Evolutionary conservation across 2,329 filamentous ascomycete genomes (phyloP).

Genomic region (Madurella fahalii): DNA sequence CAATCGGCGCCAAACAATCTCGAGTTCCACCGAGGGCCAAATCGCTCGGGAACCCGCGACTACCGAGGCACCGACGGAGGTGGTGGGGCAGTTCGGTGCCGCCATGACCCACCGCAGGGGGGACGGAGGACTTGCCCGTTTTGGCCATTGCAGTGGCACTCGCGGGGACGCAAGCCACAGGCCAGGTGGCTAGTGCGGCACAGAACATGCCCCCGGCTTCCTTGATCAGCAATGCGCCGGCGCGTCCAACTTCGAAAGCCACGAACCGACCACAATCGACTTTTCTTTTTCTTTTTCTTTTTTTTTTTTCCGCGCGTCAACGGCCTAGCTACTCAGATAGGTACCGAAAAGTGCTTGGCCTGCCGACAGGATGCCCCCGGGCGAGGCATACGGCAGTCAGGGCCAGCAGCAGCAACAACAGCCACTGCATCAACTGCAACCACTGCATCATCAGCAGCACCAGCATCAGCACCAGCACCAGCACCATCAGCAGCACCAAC

Average conservation of each 20-base stretch:
- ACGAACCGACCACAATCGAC: slow-evolving; percentile 14
- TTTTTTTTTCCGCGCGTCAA: not conserved
- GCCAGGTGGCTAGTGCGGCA: not conserved
- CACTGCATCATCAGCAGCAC: slow-evolving; percentile 22
- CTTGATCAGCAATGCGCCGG: slow-evolving; percentile 10
- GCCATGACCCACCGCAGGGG: slow-evolving; percentile 3
- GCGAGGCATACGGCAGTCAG: slow-evolving; percentile 39
- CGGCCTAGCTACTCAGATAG: slow-evolving; percentile 20
- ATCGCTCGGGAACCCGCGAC: not conserved
- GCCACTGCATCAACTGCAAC: slow-evolving; percentile 9
- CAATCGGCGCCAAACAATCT: not conserved
- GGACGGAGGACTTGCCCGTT: not conserved
- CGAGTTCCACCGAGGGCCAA: not conserved
- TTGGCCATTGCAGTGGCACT: not conserved
- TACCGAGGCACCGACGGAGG: slow-evolving; percentile 14
- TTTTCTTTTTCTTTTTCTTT: slow-evolving; percentile 20
- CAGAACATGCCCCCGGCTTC: slow-evolving; percentile 5
- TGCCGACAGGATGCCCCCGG: slow-evolving; percentile 35
- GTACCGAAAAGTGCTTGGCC: slow-evolving; percentile 26
- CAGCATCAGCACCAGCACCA: slow-evolving; percentile 27
- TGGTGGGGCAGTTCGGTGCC: slow-evolving; percentile 5
- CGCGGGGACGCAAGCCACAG: not conserved
- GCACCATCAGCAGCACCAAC: slow-evolving; percentile 25
- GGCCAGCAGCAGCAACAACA: slow-evolving; percentile 18
- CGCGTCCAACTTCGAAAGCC: slow-evolving; percentile 5